Evolutionary conservation across 306 rosid species (phyloP), one percentile per base, ranked within the genome.

Genomic region (Rosa lucieae): DNA sequence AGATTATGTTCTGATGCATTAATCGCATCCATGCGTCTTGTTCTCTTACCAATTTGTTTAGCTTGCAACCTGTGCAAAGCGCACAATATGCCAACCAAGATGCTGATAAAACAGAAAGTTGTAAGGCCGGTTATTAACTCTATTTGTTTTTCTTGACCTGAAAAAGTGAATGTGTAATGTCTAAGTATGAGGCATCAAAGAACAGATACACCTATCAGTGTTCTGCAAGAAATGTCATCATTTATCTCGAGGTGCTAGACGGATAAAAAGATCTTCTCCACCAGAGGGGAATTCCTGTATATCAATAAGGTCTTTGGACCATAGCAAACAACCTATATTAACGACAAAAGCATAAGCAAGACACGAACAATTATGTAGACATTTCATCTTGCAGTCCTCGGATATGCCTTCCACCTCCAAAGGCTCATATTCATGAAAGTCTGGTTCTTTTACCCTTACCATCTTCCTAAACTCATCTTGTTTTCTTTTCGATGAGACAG

Each of bases 341-440:
- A 70, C 18, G 6, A 63, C 53, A 69, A 43, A 44, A 2, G 80
- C 69, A 77, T 61, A 86, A 47, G 85, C 85, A 17, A 72, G 37
- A 58, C 87, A 86, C n/a, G 83, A 69, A 73, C 89, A 86, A 46
- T 86, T 83, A 1, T 51, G 70, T 43, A 77, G 58, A 71, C 87
- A 86, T 14, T 17, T 12, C 26, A 37, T 6, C 58, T 73, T 8
- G 58, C 87, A 86, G 12, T 58, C 68, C 0, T 20, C 11, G 0
- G 29, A 20, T 0, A 3, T 20, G 10, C 8, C 3, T 56, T 3
- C 46, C 8, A 5, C 46, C 8, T 43, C 46, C 46, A 43, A 43
- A 43, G 46, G 8, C 8, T 5, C 46, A 32, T 18, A 58, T 20
- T 69, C 77, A 40, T 81, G 78, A 59, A 37, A 69, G 37, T 81